phyloP scores from a whole-genome alignment of 495 filamentous ascomycete genomes.

The Poronia punctata region DNA sequence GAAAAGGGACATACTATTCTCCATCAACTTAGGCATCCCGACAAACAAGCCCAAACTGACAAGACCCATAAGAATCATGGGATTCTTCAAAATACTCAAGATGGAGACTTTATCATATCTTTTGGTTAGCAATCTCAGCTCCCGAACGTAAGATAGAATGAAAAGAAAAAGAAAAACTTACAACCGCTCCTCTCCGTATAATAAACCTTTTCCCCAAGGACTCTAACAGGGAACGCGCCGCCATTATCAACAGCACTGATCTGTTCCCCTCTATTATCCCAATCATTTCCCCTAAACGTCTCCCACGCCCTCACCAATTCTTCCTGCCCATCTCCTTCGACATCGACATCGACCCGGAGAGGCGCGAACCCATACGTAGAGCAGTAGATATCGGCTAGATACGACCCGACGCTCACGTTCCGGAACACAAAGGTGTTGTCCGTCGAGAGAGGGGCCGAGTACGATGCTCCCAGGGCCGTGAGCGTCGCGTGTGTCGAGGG shows the following conservation, averaged over 20 bases:
- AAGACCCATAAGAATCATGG: conserved; percentile 88
- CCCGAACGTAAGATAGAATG: not conserved
- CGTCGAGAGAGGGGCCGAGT: conserved; percentile 54
- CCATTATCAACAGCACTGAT: conserved; percentile 26
- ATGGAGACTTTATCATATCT: conserved; percentile 32
- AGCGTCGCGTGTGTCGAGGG: conserved; percentile 70
- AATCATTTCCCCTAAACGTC: conserved; percentile 81
- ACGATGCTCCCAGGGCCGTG: conserved; percentile 39
- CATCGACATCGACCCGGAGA: conserved; percentile 65
- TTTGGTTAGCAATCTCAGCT: not conserved
- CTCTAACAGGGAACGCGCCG: conserved; percentile 51
- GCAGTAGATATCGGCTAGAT: conserved; percentile 73
- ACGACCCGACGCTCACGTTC: conserved; percentile 59
- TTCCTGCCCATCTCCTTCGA: conserved; percentile 28
- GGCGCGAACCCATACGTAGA: conserved; percentile 66
- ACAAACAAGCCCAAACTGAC: conserved; percentile 74
- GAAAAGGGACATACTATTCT: conserved; percentile 69
- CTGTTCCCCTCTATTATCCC: conserved; percentile 70
- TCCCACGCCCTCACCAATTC: conserved; percentile 62
- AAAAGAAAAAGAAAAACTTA: conserved; percentile 39
- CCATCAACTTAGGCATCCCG: conserved; percentile 88
- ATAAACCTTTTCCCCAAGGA: conserved; percentile 58
- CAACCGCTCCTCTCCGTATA: conserved; percentile 66
- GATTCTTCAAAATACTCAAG: conserved; percentile 75
- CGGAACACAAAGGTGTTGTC: conserved; percentile 66